A percentile compares a stretch with the other conserved stretches of the same genome.
Conservation (phyloP, 331 rosid genomes). For the Quercus tomentella region DNA sequence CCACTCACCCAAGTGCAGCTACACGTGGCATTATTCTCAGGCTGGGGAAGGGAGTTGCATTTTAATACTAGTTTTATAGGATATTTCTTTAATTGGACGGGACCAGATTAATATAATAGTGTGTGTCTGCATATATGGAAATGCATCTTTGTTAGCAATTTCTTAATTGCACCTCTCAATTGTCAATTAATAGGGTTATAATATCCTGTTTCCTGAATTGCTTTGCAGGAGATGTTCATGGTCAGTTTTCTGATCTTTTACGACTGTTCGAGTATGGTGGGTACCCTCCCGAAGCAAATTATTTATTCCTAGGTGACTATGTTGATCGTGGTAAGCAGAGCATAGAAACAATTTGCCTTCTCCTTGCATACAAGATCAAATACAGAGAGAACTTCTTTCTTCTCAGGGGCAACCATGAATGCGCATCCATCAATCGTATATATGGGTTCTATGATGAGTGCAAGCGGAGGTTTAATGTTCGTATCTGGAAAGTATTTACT, state of each 20-base stretch:
- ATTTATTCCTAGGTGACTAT: constrained; percentile 46
- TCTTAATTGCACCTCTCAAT: background rate
- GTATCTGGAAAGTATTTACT: constrained; percentile 57
- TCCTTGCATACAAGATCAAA: constrained; percentile 35
- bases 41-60: background rate
- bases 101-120: background rate
- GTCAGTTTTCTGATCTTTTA: constrained; percentile 41
- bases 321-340: constrained; percentile 48
- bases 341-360: constrained; percentile 40
- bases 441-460: constrained; percentile 43
- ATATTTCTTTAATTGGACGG: too few relatives aligned
- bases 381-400: constrained; percentile 41
- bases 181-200: background rate
- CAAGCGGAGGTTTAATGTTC: constrained; percentile 67
- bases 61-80: background rate
- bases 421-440: constrained; percentile 39
- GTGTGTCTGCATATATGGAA: too few relatives aligned
- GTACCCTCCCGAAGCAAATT: constrained; percentile 39
- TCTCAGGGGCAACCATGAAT: constrained; percentile 40
- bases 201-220: background rate
- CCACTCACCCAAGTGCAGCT: background rate
- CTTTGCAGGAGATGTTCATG: constrained; percentile 39
- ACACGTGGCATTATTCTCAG: background rate
- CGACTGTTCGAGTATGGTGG: constrained; percentile 43
- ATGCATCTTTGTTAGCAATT: background rate